These are phyloP conservation scores for Taphrina pruni DNA, from an alignment of 1,139 yeast species.

Conservation along the genomic window DNA sequence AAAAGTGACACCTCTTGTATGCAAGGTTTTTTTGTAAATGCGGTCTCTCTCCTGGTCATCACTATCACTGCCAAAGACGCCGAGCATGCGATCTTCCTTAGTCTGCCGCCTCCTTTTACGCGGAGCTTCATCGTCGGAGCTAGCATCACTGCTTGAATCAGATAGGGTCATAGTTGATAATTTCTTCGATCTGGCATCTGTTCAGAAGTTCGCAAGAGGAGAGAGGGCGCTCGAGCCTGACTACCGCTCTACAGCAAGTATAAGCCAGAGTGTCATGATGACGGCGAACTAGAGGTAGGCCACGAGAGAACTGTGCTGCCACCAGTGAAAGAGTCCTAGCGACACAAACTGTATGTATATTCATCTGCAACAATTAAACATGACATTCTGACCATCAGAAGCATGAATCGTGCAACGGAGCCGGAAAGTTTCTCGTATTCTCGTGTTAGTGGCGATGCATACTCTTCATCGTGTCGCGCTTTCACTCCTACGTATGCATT, in stretches of 20 bases:
- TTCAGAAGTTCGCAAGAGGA: neutral
- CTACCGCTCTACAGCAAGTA: too few relatives aligned
- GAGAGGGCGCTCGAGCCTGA: too few relatives aligned
- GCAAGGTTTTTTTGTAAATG: conserved; percentile 39
- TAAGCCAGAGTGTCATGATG: too few relatives aligned
- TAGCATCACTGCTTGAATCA: conserved; percentile 21
- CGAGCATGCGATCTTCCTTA: conserved; percentile 44
- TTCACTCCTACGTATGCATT: too few relatives aligned
- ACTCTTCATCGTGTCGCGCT: too few relatives aligned
- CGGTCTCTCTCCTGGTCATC: conserved; percentile 38
- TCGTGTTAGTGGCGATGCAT: too few relatives aligned
- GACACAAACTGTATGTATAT: too few relatives aligned
- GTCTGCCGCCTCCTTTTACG: conserved; percentile 23
- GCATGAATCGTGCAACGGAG: neutral
- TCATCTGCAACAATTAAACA: too few relatives aligned
- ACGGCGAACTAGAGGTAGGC: neutral
- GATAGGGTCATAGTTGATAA: neutral
- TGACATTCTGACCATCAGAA: too few relatives aligned
- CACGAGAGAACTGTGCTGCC: too few relatives aligned
- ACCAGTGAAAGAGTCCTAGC: too few relatives aligned
- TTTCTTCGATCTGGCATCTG: neutral
- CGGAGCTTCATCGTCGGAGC: conserved; percentile 15
- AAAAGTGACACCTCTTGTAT: conserved; percentile 45
- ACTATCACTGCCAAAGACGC: conserved; percentile 45
- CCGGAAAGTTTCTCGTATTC: neutral